Conservation (phyloP, 108 stramenopile genomes). For the Aureococcus anophagefferens region DNA sequence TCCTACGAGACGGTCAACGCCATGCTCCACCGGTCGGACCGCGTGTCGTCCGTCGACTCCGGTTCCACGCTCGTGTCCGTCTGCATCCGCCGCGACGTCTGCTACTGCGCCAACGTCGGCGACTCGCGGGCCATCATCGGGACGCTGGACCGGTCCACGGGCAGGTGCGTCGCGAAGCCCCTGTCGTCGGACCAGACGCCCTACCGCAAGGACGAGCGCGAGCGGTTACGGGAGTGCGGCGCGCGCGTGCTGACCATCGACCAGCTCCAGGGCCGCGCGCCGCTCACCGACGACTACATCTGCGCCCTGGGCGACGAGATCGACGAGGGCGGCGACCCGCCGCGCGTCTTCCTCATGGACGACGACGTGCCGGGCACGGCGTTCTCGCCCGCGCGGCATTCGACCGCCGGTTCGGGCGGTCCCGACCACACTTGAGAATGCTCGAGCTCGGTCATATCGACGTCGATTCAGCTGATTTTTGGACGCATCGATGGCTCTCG, state of each 20-base stretch:
- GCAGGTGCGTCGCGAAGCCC: slow-evolving; percentile 71
- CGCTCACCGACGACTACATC: slow-evolving; percentile 42
- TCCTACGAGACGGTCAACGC: too few species aligned
- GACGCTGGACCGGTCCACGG: slow-evolving; percentile 7
- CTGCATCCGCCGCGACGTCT: slow-evolving; percentile 59
- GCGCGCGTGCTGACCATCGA: slow-evolving; percentile 61
- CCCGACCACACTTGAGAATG: too few species aligned
- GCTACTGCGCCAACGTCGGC: slow-evolving; percentile 89
- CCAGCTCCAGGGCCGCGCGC: slow-evolving; percentile 63
- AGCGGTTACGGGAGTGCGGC: slow-evolving; percentile 50
- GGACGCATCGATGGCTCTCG: too few species aligned
- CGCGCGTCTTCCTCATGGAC: slow-evolving; percentile 71
- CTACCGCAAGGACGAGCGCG: slow-evolving; percentile 71
- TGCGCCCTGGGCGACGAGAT: slow-evolving; percentile 54
- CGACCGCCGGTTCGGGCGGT: too few species aligned
- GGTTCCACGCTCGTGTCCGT: slow-evolving; percentile 83
- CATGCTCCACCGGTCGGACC: too few species aligned
- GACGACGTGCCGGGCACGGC: slow-evolving; percentile 81
- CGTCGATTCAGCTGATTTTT: too few species aligned
- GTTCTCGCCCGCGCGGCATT: too few species aligned
- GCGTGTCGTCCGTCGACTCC: slow-evolving; percentile 78
- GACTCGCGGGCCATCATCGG: slow-evolving; percentile 68
- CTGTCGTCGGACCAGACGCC: slow-evolving; percentile 77
- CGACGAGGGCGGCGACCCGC: slow-evolving; percentile 78
- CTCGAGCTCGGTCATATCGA: too few species aligned